phyloP scores from a whole-genome alignment of 306 rosid species.

The Trifolium dubium region DNA sequence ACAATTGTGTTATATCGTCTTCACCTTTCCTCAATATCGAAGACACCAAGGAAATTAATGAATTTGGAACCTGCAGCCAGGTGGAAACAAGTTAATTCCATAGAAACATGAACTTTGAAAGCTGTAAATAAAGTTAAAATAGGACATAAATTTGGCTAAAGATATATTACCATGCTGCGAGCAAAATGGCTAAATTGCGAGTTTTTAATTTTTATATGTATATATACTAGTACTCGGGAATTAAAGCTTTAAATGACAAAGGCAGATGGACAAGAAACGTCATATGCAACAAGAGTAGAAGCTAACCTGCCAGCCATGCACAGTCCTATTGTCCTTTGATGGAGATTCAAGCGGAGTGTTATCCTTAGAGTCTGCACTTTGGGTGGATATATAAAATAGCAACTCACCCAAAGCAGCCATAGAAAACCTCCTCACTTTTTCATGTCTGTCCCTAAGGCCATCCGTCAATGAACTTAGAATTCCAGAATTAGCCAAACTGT shows the following conservation, averaged over 20 bases:
- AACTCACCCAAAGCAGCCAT: slow-evolving; percentile 99
- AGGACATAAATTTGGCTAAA: neutral
- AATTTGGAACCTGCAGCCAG: slow-evolving; percentile 76
- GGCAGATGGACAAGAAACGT: slow-evolving; percentile 35
- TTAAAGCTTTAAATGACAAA: slow-evolving; percentile 33
- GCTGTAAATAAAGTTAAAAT: slow-evolving; percentile 2
- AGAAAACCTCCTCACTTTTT: slow-evolving; percentile 93
- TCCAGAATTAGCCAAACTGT: slow-evolving; percentile 85
- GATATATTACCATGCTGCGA: slow-evolving; percentile 21
- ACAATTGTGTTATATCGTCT: slow-evolving; percentile 89
- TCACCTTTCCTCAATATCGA: slow-evolving; percentile 91
- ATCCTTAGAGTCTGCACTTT: slow-evolving; percentile 72
- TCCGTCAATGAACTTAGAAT: slow-evolving; percentile 81
- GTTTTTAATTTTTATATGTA: neutral
- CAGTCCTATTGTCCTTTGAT: slow-evolving; percentile 66
- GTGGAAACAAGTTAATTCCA: slow-evolving; percentile 23
- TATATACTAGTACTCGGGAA: slow-evolving; percentile 31
- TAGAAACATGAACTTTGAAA: slow-evolving; percentile 26
- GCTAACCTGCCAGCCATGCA: slow-evolving; percentile 90
- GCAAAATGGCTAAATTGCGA: neutral
- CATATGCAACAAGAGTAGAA: slow-evolving; percentile 34
- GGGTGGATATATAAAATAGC: slow-evolving; percentile 90
- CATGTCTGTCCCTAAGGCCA: slow-evolving; percentile 95
- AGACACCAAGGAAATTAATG: slow-evolving; percentile 78
- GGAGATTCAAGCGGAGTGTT: slow-evolving; percentile 77